A percentile compares a stretch with the other conserved stretches of the same genome.
Conservation (phyloP, 1,284 basidiomycete species). For the Tilletiopsis washingtonensis region DNA sequence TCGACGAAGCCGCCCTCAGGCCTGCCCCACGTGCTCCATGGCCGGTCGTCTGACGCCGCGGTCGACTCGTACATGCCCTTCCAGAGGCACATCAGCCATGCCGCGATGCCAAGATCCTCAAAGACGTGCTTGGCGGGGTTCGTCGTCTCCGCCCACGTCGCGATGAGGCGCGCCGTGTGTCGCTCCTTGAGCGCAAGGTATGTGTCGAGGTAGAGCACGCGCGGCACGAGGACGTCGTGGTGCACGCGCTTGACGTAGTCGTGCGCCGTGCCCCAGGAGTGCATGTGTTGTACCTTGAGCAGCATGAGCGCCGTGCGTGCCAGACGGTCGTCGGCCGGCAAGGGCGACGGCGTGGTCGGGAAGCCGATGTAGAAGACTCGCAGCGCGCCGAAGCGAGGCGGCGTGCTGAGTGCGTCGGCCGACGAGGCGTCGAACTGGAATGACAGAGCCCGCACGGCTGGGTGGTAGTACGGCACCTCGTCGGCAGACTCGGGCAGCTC, state of each 20-base stretch:
- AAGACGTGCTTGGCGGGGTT: slow-evolving; percentile 80
- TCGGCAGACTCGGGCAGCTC: slow-evolving; percentile 5
- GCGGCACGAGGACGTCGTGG: slow-evolving; percentile 71
- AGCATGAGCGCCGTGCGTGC: slow-evolving; percentile 72
- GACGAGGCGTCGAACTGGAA: slow-evolving; percentile 18
- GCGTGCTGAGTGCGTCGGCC: slow-evolving; percentile 48
- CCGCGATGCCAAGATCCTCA: slow-evolving; percentile 81
- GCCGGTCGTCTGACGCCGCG: slow-evolving; percentile 14
- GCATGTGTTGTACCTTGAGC: slow-evolving; percentile 72
- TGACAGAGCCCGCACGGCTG: slow-evolving; percentile 34
- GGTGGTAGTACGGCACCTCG: slow-evolving; percentile 42
- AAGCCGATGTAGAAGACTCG: slow-evolving; percentile 6
- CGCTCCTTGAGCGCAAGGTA: slow-evolving; percentile 77
- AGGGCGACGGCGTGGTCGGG: slow-evolving; percentile 3
- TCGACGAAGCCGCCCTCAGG: slow-evolving; percentile 80
- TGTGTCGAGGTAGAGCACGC: slow-evolving; percentile 77
- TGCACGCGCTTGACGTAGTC: slow-evolving; percentile 76
- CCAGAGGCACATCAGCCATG: slow-evolving; percentile 87
- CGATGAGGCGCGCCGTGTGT: slow-evolving; percentile 52
- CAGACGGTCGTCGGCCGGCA: slow-evolving; percentile 54
- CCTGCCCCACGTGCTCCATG: slow-evolving; percentile 58
- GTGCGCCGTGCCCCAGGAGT: slow-evolving; percentile 70
- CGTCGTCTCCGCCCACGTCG: slow-evolving; percentile 66
- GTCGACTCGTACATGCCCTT: slow-evolving; percentile 55
- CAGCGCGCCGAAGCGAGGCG: no score